Conservation (phyloP, 1,284 basidiomycete genomes). For the Apiotrichum laibachii region DNA sequence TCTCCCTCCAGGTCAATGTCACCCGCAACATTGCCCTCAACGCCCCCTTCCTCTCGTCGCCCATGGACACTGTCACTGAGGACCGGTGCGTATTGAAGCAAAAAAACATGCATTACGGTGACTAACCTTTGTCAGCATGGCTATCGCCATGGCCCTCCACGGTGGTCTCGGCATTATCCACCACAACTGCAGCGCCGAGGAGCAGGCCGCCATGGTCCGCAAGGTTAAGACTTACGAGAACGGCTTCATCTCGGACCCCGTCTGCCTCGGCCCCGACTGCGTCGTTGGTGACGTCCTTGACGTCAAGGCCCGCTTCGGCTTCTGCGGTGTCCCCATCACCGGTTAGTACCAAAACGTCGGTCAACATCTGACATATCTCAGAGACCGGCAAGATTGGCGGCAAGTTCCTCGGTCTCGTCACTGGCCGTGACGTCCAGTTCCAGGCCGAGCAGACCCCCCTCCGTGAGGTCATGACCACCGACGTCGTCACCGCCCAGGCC, state of each 20-base stretch:
- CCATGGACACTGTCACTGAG: slow-evolving; percentile 99
- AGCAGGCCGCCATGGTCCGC: slow-evolving; percentile 94
- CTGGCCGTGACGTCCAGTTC: slow-evolving; percentile 95
- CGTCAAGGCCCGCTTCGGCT: slow-evolving; percentile 88
- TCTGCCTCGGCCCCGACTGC: slow-evolving; percentile 75
- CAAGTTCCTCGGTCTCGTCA: slow-evolving; percentile 94
- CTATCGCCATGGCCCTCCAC: slow-evolving; percentile 88
- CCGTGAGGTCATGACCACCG: slow-evolving; percentile 84
- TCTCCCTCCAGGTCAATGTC: slow-evolving; percentile 77
- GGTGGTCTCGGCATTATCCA: slow-evolving; percentile 99
- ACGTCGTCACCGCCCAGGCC: slow-evolving; percentile 74
- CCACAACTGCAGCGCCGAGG: slow-evolving; percentile 85
- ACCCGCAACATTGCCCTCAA: slow-evolving; percentile 90
- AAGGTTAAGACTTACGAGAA: slow-evolving; percentile 98
- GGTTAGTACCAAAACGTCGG: slow-evolving; percentile 52
- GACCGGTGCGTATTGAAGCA: slow-evolving; percentile 56
- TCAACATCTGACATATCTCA: slow-evolving; percentile 44
- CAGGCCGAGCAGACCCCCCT: slow-evolving; percentile 67
- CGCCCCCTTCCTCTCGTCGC: slow-evolving; percentile 95
- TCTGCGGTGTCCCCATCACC: slow-evolving; percentile 97
- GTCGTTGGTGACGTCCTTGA: slow-evolving; percentile 87
- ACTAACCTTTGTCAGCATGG: slow-evolving; percentile 61
- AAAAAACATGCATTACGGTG: not conserved
- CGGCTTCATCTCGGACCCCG: slow-evolving; percentile 95
- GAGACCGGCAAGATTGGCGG: slow-evolving; percentile 83